These are phyloP conservation scores for Phaseolus lunatus DNA, from an alignment of 306 rosid species.

Conservation along the genomic window DNA sequence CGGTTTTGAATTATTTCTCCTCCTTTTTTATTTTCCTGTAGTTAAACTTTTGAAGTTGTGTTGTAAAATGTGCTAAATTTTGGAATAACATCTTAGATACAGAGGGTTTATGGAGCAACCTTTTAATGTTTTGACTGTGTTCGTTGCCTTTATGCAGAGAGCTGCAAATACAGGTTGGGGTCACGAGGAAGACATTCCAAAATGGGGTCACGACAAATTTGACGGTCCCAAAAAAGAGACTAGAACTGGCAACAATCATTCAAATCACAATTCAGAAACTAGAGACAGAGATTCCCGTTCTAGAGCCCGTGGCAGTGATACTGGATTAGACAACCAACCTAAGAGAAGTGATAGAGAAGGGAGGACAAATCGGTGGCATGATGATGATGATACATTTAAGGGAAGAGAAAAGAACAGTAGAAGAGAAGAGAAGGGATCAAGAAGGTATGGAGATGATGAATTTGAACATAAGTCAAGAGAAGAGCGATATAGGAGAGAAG, in stretches of 20 bases:
- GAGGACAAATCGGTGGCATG: constrained; percentile 34
- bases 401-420: constrained; percentile 53
- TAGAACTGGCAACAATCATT: constrained; percentile 41
- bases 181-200: constrained; percentile 54
- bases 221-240: constrained; percentile 61
- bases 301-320: constrained; percentile 47
- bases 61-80: constrained; percentile 19
- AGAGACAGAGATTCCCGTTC: constrained; percentile 47
- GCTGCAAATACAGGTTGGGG: constrained; percentile 99
- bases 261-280: constrained; percentile 47
- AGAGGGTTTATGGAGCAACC: constrained; percentile 1
- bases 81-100: constrained; percentile 6
- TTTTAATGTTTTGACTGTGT: constrained; percentile 11
- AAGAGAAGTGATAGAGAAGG: constrained; percentile 57
- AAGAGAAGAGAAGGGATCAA: constrained; percentile 59
- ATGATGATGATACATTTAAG: constrained; percentile 46
- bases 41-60: constrained; percentile 15
- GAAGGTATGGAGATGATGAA: constrained; percentile 51
- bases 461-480: constrained; percentile 53
- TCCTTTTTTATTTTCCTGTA: constrained; percentile 23
- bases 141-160: constrained; percentile 63
- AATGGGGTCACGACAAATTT: constrained; percentile 78
- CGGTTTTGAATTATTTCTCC: neutral
- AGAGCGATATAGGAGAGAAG: constrained; percentile 59
- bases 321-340: constrained; percentile 46